phyloP scores from a whole-genome alignment of 2,329 filamentous ascomycete species.

The Huntiella bhutanensis region DNA sequence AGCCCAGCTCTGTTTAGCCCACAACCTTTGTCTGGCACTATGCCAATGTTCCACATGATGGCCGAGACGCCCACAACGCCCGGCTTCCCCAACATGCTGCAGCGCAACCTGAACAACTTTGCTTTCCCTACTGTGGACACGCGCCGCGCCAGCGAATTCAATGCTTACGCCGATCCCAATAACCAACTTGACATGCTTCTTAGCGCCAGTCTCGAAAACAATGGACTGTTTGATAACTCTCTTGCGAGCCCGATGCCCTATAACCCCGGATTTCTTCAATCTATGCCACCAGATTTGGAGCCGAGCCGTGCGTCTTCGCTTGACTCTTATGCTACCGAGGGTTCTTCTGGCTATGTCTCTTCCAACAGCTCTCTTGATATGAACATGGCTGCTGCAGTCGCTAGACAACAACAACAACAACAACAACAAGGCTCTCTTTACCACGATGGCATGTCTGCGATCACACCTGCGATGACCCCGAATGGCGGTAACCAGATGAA shows the following conservation, averaged over 20 bases:
- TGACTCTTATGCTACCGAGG: constrained; percentile 5
- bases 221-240: not conserved
- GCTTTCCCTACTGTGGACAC: constrained; percentile 2
- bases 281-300: constrained; percentile 5
- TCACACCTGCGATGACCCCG: not conserved
- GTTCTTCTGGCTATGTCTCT: constrained; percentile 6
- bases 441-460: not conserved
- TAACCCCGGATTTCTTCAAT: not conserved
- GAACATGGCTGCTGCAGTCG: not conserved
- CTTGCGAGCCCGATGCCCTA: constrained; percentile 7
- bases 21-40: not conserved
- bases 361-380: constrained; percentile 2
- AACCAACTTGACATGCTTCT: constrained; percentile 2
- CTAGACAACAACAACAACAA: not conserved
- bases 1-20: constrained; percentile 1
- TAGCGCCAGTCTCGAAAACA: constrained; percentile 1
- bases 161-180: not conserved
- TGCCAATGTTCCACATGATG: not conserved
- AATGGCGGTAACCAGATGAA: constrained; percentile 2
- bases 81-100: constrained; percentile 1
- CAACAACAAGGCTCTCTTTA: not conserved
- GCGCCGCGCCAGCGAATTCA: not conserved
- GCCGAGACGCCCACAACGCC: constrained; percentile 4
- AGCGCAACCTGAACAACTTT: constrained; percentile 1
- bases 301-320: constrained; percentile 8